phyloP scores from a whole-genome alignment of 2,329 filamentous ascomycete species.

The Bipolaris zeicola region DNA sequence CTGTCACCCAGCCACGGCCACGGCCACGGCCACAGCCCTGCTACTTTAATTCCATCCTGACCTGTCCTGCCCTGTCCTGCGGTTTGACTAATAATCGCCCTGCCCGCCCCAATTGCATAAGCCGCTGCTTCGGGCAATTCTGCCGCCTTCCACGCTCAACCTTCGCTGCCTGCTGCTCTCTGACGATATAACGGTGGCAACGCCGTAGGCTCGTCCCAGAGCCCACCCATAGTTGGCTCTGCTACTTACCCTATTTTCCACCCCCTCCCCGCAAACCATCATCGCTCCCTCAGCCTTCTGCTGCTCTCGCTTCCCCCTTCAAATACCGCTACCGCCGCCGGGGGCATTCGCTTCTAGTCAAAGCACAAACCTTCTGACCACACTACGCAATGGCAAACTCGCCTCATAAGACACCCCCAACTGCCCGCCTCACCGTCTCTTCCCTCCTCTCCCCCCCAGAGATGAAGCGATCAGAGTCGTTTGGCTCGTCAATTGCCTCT shows the following conservation, averaged over 20 bases:
- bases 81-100: neutral
- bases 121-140: constrained; percentile 35
- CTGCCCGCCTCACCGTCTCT: constrained; percentile 43
- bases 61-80: neutral
- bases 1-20: neutral
- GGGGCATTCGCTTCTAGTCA: constrained; percentile 9
- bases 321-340: constrained; percentile 13
- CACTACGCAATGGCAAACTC: constrained; percentile 39
- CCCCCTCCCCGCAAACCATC: constrained; percentile 6
- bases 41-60: too few relatives aligned
- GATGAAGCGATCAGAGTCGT: constrained; percentile 49
- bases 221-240: constrained; percentile 18
- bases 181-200: constrained; percentile 18
- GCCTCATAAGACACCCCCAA: constrained; percentile 35
- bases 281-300: constrained; percentile 8
- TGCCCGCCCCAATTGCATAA: constrained; percentile 28
- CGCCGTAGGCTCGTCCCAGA: constrained; percentile 16
- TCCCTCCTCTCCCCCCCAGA: constrained; percentile 51
- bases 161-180: constrained; percentile 21
- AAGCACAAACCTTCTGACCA: constrained; percentile 27
- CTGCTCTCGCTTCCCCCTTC: constrained; percentile 15
- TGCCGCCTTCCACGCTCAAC: constrained; percentile 39
- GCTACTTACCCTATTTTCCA: neutral
- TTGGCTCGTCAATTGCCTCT: constrained; percentile 40
- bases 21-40: neutral